Conservation (phyloP, 164 flowering plant genomes). For the Vitis rotundifolia region DNA sequence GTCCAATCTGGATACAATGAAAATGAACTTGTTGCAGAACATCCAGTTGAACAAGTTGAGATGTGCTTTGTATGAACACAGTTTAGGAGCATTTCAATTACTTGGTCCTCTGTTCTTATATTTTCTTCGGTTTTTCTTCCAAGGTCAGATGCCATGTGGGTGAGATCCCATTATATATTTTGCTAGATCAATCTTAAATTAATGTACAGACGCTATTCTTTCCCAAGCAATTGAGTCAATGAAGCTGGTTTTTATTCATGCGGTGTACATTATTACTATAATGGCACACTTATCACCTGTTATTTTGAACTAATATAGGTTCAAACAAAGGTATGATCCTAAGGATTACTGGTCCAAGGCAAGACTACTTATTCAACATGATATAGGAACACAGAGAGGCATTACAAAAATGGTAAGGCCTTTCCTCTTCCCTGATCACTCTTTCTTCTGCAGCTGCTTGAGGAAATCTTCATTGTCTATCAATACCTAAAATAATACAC, state of each 20-base stretch:
- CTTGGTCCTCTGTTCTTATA: neutral
- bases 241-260: too few species aligned
- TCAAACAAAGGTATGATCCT: too few species aligned
- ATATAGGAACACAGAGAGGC: too few species aligned
- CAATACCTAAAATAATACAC: conserved; percentile 1
- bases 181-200: too few species aligned
- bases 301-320: too few species aligned
- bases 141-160: neutral
- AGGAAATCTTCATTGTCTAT: conserved; percentile 14
- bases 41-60: neutral
- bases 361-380: too few species aligned
- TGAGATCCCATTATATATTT: neutral
- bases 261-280: too few species aligned
- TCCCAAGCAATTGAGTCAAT: too few species aligned
- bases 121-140: neutral
- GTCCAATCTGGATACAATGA: neutral
- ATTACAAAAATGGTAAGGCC: too few species aligned
- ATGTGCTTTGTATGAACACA: neutral
- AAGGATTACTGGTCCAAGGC: too few species aligned
- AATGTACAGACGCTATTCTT: too few species aligned
- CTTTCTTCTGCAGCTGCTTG: neutral
- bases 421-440: neutral
- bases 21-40: neutral
- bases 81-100: neutral
- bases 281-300: too few species aligned